Base-by-base conservation (phyloP, 2,329 filamentous ascomycete genomes). In the Cordyceps farinosa region DNA sequence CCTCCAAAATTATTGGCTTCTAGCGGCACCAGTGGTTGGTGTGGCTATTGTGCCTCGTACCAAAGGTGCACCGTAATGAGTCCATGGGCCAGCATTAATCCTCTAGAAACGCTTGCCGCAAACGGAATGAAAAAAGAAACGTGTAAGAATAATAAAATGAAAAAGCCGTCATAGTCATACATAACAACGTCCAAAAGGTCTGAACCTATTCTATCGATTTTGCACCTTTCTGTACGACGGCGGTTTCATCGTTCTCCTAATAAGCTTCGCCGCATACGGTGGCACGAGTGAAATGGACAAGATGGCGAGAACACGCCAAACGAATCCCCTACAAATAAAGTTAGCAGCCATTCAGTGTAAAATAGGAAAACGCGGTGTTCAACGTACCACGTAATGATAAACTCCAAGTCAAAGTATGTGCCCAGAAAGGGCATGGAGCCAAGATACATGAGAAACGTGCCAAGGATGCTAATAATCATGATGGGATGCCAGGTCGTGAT, bases 401-500 rank as follows among this genome's bases (percentile, higher is more conserved):
- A 98, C 34, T 76, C 78, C 45, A 98, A 82, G 71, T 98, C 92
- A 76, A 95, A 97, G 74, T 98, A 98, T n/a, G 83, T 83, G 3
- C 89, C 90, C 29, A 99, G 76, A 70, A 97, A 96, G 2, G 95
- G 95, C 27, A 98, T 81, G 45, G 87, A 92, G 3, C 87, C 91
- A 32, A 93, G 80, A 71, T 91, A 99, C n/a, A 94, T 74, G 34
- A 89, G 74, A 51, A 90, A 88, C 0, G 95, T 99, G 15, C 91
- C 93, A 6, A 97, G 71, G 65, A 98, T 90, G 68, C 84, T 89
- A 58, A 91, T 79, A 61, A 96, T 88, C 93, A 98, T 98, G 66
- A 94, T 82, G 45, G 90, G 90, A 75, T 98, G 95, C 95, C 95
- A 99, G 0, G 95, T 99, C 3, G 92, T 97, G 69, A 99, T 91